Percentiles rank a stretch among this genome's conserved stretches.
phyloP scores from a whole-genome alignment of 768 basidiomycete species.

The Serendipita vermifera region DNA sequence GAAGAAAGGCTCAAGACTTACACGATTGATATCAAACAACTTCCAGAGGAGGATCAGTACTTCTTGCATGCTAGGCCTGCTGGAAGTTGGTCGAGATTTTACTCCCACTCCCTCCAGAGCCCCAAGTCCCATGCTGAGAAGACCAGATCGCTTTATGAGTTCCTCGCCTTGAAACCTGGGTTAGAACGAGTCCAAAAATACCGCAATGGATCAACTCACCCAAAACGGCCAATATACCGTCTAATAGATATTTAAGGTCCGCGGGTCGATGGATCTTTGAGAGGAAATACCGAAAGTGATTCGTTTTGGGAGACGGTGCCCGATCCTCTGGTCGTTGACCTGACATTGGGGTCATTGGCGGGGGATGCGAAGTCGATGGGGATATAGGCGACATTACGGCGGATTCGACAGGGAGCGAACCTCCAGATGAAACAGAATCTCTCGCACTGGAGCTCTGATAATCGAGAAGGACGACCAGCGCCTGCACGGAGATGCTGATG shows the following conservation, averaged over 20 bases:
- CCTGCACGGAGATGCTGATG: constrained; percentile 62
- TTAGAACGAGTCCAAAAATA: neutral
- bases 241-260: constrained; percentile 75
- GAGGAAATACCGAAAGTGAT: constrained; percentile 85
- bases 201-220: constrained; percentile 11
- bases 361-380: too few relatives aligned
- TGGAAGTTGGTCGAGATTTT: constrained; percentile 55
- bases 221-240: constrained; percentile 42
- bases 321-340: neutral
- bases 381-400: too few relatives aligned
- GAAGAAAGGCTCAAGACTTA: neutral
- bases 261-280: constrained; percentile 84
- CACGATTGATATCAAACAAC: constrained; percentile 65
- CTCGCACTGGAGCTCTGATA: constrained; percentile 67
- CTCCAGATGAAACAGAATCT: too few relatives aligned
- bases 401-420: too few relatives aligned
- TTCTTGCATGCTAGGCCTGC: constrained; percentile 39
- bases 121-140: constrained; percentile 5
- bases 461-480: constrained; percentile 61
- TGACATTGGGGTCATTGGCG: neutral
- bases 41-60: constrained; percentile 80
- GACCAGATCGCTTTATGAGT: neutral
- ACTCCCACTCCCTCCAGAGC: constrained; percentile 25
- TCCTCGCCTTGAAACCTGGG: constrained; percentile 11
- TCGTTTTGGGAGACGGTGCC: constrained; percentile 41